Percentiles rank a stretch among this genome's conserved stretches.
Evolutionary conservation across 2,329 filamentous ascomycete genomes (phyloP).

Genomic region (Phialophora chinensis): DNA sequence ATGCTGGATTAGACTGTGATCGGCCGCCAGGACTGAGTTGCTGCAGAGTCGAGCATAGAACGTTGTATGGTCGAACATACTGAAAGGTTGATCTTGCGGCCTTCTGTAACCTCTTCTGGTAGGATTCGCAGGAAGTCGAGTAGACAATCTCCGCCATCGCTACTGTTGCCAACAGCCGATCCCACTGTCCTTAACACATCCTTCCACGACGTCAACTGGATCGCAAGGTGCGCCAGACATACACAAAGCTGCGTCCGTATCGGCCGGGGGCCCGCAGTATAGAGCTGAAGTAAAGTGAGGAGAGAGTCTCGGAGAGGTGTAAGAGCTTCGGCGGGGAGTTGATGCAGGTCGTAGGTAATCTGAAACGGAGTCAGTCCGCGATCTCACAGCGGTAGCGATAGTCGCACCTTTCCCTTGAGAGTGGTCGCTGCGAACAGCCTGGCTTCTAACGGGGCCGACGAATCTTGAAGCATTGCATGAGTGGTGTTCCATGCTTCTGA

Average conservation of each 20-base stretch:
- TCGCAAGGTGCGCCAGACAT: constrained; percentile 89
- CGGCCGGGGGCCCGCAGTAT: constrained; percentile 78
- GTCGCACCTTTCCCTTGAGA: constrained; percentile 87
- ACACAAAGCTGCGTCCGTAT: constrained; percentile 93
- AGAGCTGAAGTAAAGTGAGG: constrained; percentile 78
- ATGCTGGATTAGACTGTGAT: constrained; percentile 57
- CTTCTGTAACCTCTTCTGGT: constrained; percentile 98
- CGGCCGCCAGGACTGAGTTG: constrained; percentile 49
- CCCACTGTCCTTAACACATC: constrained; percentile 86
- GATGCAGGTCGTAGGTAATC: constrained; percentile 96
- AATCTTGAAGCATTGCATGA: constrained; percentile 81
- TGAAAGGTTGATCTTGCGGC: constrained; percentile 98
- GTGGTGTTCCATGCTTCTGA: constrained; percentile 85
- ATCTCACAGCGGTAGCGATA: background rate
- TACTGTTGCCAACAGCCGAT: constrained; percentile 68
- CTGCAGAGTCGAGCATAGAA: constrained; percentile 52
- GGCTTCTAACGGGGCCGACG: constrained; percentile 76
- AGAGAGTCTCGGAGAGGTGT: constrained; percentile 82
- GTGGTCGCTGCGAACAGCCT: constrained; percentile 97
- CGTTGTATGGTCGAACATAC: constrained; percentile 74
- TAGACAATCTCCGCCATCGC: constrained; percentile 80
- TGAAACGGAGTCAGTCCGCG: constrained; percentile 48
- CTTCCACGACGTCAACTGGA: constrained; percentile 96
- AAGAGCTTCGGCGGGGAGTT: constrained; percentile 78
- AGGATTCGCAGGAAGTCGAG: constrained; percentile 96